These are phyloP conservation scores for Apiospora sp. DNA, from an alignment of 2,329 filamentous ascomycete species.

Conservation along the genomic window DNA sequence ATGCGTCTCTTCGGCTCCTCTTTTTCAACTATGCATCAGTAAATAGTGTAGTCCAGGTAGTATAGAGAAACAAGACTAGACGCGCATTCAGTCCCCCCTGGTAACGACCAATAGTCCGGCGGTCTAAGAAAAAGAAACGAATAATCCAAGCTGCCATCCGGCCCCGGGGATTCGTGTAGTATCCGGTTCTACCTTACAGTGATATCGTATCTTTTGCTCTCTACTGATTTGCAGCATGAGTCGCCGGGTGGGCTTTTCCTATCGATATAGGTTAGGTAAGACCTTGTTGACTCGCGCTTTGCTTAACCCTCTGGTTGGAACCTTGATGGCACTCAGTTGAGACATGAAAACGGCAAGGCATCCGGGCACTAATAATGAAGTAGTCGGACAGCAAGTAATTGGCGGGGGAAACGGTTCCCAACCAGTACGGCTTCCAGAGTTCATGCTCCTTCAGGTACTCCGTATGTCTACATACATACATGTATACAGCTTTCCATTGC, in stretches of 20 bases:
- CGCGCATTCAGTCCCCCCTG: background rate
- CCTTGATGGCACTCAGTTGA: background rate
- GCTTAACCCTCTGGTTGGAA: conserved; percentile 9
- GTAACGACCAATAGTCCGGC: background rate
- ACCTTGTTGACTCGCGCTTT: background rate
- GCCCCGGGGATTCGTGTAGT: background rate
- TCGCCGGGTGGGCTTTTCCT: background rate
- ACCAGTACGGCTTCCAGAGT: background rate
- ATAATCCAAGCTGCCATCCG: background rate
- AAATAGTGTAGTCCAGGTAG: background rate
- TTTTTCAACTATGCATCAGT: background rate
- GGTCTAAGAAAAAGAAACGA: background rate
- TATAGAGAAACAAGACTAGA: background rate
- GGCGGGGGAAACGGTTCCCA: background rate
- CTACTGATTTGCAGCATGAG: background rate
- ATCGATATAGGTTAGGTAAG: background rate
- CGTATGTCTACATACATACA: background rate
- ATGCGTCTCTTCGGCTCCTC: background rate
- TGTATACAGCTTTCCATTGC: background rate
- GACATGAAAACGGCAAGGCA: background rate
- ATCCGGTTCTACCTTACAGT: background rate
- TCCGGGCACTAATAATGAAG: background rate
- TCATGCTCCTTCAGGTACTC: background rate
- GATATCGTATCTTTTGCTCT: background rate
- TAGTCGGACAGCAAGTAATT: background rate